These are phyloP conservation scores for Drechslerella dactyloides DNA, from an alignment of 2,329 filamentous ascomycete species.

Conservation along the genomic window DNA sequence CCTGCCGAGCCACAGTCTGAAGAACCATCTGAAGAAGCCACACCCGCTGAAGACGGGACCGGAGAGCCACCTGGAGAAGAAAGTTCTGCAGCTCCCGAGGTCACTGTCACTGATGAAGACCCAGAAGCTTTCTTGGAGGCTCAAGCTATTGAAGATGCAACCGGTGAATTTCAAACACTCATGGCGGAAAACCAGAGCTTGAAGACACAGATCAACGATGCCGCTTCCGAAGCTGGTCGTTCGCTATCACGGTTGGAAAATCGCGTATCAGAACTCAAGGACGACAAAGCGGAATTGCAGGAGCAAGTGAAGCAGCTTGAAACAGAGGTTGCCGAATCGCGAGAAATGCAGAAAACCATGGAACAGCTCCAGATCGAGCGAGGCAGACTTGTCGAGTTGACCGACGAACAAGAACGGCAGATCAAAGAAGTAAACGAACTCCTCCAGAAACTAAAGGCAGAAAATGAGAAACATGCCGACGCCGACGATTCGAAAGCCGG, in stretches of 20 bases:
- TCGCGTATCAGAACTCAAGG: constrained; percentile 36
- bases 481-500: constrained; percentile 27
- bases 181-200: constrained; percentile 40
- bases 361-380: constrained; percentile 42
- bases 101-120: constrained; percentile 25
- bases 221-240: constrained; percentile 34
- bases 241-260: constrained; percentile 44
- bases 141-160: constrained; percentile 36
- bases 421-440: constrained; percentile 34
- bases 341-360: constrained; percentile 35
- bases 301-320: constrained; percentile 22
- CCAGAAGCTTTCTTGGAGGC: constrained; percentile 2
- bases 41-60: constrained; percentile 8
- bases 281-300: constrained; percentile 40
- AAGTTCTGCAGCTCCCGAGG: constrained; percentile 17
- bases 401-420: constrained; percentile 31
- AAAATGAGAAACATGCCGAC: constrained; percentile 26
- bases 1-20: background rate
- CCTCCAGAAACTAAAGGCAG: constrained; percentile 24
- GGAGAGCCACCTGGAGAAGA: constrained; percentile 12
- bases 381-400: constrained; percentile 25
- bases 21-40: constrained; percentile 15
- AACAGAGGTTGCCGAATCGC: constrained; percentile 29
- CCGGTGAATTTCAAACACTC: constrained; percentile 37
- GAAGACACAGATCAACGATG: constrained; percentile 39